These are phyloP conservation scores for Populus pruinosa DNA, from an alignment of 345 rosid species.

Conservation along the genomic window DNA sequence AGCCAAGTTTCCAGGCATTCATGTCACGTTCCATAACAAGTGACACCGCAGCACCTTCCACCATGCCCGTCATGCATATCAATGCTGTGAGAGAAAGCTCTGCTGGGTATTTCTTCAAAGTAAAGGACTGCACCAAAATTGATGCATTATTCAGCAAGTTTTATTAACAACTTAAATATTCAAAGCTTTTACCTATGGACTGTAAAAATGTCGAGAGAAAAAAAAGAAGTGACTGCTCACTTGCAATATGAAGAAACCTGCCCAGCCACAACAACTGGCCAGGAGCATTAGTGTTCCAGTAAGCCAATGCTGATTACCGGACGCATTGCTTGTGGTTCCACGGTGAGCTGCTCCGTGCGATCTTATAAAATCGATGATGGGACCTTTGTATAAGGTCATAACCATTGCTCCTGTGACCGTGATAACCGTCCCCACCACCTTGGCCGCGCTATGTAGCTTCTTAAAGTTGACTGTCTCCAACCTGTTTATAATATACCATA, in stretches of 20 bases:
- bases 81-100: conserved; percentile 68
- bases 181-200: background rate
- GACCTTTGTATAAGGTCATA: conserved; percentile 92
- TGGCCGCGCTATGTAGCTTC: conserved; percentile 64
- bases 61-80: conserved; percentile 66
- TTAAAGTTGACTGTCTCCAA: conserved; percentile 60
- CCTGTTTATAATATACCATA: conserved; percentile 30
- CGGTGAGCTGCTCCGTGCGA: conserved; percentile 35
- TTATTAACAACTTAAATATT: background rate
- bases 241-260: conserved; percentile 80
- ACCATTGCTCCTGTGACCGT: conserved; percentile 86
- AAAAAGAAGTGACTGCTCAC: conserved; percentile 26
- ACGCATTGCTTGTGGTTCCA: conserved; percentile 19
- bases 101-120: conserved; percentile 86
- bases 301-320: conserved; percentile 57
- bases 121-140: conserved; percentile 49
- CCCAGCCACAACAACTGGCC: conserved; percentile 61
- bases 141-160: background rate
- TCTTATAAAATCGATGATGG: conserved; percentile 48
- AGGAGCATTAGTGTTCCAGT: conserved; percentile 62
- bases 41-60: conserved; percentile 56
- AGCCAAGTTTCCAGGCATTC: conserved; percentile 69
- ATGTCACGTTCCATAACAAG: conserved; percentile 64
- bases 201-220: background rate
- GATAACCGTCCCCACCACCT: conserved; percentile 65